Evolutionary conservation across 768 basidiomycete species (phyloP), one percentile per base, ranked within the genome.

Genomic region (Lactarius psammicola): DNA sequence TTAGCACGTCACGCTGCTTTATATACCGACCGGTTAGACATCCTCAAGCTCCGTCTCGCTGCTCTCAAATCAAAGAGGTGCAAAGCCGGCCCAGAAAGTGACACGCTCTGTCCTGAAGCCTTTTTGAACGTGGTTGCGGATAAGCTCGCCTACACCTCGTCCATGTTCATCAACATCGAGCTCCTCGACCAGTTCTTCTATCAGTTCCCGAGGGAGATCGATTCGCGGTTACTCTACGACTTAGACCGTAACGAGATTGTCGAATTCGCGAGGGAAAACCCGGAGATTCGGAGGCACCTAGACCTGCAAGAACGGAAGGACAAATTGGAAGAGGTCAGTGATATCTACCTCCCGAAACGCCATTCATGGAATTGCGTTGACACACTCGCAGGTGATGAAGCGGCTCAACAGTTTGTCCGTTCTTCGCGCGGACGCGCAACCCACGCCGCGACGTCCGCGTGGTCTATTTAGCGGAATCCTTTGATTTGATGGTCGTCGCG

Each of bases 121-220:
- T 98, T 98, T 85, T 83, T 99, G 69, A 89, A 94, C 71, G 94
- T 96, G 30, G 95, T 99, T 26, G 94, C 97, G 3, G 93, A 98
- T 75, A 98, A 99, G 76, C 82, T 99, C 49, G 94, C 95, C 1
- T 89, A 94, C 73, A 98, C 96, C 0, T 93, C 94, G 3, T 87
- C 95, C 2, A 94, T 98, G 90, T 98, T 98, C 76, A 97, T 99
- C 82, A 97, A 95, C 78, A 97, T 99, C 65, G 97, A 99, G 75
- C 81, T 99, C 11, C 84, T 98, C 1, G 95, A 97, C 72, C 95
- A 98, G 71, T 99, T 98, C 82, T 98, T 98, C 81, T 97, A 98
- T 73, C 94, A 96, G 92, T 98, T 99, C 81, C 96, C 97, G 67
- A 87, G 96, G 36, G 96, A 98, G 78, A 98, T 99, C 64, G 96